Base-by-base conservation (phyloP, 2,329 filamentous ascomycete species). In the Alternaria sp. region DNA sequence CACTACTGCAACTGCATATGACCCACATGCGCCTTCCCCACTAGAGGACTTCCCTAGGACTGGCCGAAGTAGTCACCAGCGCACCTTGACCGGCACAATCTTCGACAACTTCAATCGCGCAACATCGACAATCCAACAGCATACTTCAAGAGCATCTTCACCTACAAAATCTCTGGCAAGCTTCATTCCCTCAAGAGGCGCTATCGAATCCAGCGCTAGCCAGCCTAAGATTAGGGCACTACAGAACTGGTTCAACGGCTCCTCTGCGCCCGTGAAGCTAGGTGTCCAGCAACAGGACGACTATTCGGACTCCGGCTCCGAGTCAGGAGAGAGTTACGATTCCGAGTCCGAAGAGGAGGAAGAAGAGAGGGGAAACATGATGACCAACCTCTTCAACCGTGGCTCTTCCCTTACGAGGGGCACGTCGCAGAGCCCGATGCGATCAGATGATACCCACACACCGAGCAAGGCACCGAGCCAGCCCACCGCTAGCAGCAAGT, bases 161-260 rank as follows among this genome's bases (percentile, higher is more conserved):
- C 77, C 77, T 6, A 72, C 75, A 51, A 79, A 78, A 59, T 78
- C 77, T 5, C 65, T 78, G 11, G 77, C 78, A n/a, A 78, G 74
- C 67, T 80, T 79, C 63, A 76, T 79, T 12, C 74, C 78, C 40
- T 77, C 76, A 30, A 63, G 77, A 45, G 70, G 62, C 59, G 54
- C 67, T 5, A 62, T 75, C 41, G 74, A 76, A 51, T 72, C 74
- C 12, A 73, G 67, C 57, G 73, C 74, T 18, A 70, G 66, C 53
- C 74, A 75, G 58, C 74, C 74, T 32, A 76, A 74, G 62, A 69
- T 76, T 55, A 64, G 68, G 38, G 70, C 71, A 3, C 66, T 85
- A 36, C 81, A 82, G 52, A 81, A 81, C 64, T 85, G 84, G 83
- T 86, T 86, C 71, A 83, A 82, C 69, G 84, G 84, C 38, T 79